A percentile compares a stretch with the other conserved stretches of the same genome.
phyloP scores from a whole-genome alignment of 169 alveolate species.

The Eimeria tenella region DNA sequence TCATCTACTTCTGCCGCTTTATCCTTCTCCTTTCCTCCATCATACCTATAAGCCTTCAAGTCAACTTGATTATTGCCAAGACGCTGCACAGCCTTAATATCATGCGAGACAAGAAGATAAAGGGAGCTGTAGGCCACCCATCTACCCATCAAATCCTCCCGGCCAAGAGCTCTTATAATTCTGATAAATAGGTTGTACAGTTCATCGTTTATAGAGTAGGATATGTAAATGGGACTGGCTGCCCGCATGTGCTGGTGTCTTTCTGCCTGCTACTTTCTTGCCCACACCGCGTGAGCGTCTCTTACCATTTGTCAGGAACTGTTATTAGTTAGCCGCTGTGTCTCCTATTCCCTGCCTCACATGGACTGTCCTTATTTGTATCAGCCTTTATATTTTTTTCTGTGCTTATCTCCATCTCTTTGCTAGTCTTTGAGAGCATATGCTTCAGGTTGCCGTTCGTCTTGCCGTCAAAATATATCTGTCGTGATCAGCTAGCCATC shows the following conservation, averaged over 20 bases:
- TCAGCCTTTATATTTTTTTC: too few relatives aligned
- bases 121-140: conserved; percentile 89
- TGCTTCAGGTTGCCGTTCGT: too few relatives aligned
- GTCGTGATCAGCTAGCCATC: too few relatives aligned
- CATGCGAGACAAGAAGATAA: conserved; percentile 93
- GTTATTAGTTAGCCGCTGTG: too few relatives aligned
- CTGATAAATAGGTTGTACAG: too few relatives aligned
- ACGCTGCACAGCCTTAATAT: conserved; percentile 92
- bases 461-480: too few relatives aligned
- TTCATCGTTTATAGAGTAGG: too few relatives aligned
- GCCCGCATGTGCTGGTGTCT: background rate
- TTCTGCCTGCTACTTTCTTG: background rate
- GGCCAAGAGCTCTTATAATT: background rate
- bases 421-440: too few relatives aligned
- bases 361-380: too few relatives aligned
- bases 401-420: too few relatives aligned
- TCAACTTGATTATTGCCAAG: conserved; percentile 98
- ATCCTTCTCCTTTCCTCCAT: conserved; percentile 96
- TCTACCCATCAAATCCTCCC: conserved; percentile 79
- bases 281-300: background rate
- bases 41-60: conserved; percentile 98
- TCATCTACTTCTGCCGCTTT: conserved; percentile 84
- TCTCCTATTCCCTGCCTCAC: too few relatives aligned
- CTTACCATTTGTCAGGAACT: too few relatives aligned
- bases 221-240: background rate